Evolutionary conservation across 1,139 yeast genomes (phyloP), one percentile per base, ranked within the genome.

Genomic region (Casaregolazyma suthepensis): DNA sequence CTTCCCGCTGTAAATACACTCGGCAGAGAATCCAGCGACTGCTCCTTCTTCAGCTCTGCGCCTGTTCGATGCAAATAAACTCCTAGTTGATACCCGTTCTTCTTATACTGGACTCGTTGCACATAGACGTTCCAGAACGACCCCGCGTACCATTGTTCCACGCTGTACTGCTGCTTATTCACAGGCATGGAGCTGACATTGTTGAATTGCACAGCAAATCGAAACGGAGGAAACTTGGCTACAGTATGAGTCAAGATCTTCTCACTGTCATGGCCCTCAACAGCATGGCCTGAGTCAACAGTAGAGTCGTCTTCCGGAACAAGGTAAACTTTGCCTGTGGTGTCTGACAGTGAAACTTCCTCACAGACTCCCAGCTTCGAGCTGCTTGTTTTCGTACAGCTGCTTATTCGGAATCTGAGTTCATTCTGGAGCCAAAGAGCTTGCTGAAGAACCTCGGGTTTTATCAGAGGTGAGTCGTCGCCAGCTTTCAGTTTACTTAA

Each of bases 91-190:
- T 67, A 74, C 2, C 75, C 72, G 48, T 71, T 71, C 50, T 74
- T 75, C 37, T 71, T 68, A 43, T 69, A 65, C 20, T 66, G 67
- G 38, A 74, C 73, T 56, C 76, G 78, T 56, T 78, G 81, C 40
- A 78, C 68, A 60, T 79, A 79, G 12, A 79, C 64, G 58, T 77
- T 78, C 83, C 83, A 79, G 59, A 74, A 77, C 13, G 82, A 77
- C 0, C 83, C 83, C 10, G 81, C 81, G 58, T 78, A 79, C 81
- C 82, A 79, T 46, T 77, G 69, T 0, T 80, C 74, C 52, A 75
- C 73, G 7, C 80, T 75, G 59, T 78, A 79, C 1, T 76, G 75
- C 46, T 82, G 66, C 57, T 73, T 74, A 18, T 73, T 79, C 2
- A 74, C 71, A 19, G 69, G 66, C n/a, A 79, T 65, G 15, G 71